Percentiles rank a stretch among this genome's conserved stretches.
Conservation (phyloP, 306 rosid genomes). For the Mimosa pudica region DNA sequence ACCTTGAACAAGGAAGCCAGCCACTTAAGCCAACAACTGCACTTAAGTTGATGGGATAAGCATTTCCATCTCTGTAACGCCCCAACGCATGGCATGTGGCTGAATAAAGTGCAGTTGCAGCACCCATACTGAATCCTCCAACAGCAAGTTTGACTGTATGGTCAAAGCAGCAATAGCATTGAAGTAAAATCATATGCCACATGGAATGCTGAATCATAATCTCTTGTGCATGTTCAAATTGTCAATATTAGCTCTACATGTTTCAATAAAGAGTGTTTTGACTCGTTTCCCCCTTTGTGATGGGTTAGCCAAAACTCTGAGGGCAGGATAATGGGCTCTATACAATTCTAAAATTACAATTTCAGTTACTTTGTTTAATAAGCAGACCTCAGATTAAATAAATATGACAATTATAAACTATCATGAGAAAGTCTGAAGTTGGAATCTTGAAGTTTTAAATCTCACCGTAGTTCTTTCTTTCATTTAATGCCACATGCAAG, state of each 20-base stretch:
- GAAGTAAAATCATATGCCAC: conserved; percentile 29
- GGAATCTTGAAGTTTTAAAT: neutral
- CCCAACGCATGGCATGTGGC: conserved; percentile 74
- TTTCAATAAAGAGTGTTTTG: neutral
- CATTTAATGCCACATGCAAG: neutral
- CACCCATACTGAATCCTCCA: conserved; percentile 98
- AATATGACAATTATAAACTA: conserved; percentile 2
- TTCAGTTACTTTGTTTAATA: conserved; percentile 10
- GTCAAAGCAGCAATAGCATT: conserved; percentile 25
- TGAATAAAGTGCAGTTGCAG: conserved; percentile 93
- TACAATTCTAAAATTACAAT: conserved; percentile 5
- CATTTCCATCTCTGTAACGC: conserved; percentile 78
- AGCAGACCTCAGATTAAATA: neutral
- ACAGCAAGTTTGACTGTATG: conserved; percentile 83
- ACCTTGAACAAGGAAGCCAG: conserved; percentile 99
- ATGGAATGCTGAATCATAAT: conserved; percentile 24
- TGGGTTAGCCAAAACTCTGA: neutral
- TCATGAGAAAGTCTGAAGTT: conserved; percentile 23
- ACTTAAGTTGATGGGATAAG: conserved; percentile 71
- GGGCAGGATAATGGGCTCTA: neutral
- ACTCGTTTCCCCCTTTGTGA: neutral
- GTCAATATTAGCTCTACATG: conserved; percentile 6
- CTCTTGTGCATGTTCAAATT: neutral
- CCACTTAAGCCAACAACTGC: conserved; percentile 89
- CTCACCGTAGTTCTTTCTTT: conserved; percentile 14